Percentiles rank a stretch among this genome's conserved stretches.
Conservation (phyloP, 371 early-diverging fungal genomes). For the Cokeromyces recurvatus region DNA sequence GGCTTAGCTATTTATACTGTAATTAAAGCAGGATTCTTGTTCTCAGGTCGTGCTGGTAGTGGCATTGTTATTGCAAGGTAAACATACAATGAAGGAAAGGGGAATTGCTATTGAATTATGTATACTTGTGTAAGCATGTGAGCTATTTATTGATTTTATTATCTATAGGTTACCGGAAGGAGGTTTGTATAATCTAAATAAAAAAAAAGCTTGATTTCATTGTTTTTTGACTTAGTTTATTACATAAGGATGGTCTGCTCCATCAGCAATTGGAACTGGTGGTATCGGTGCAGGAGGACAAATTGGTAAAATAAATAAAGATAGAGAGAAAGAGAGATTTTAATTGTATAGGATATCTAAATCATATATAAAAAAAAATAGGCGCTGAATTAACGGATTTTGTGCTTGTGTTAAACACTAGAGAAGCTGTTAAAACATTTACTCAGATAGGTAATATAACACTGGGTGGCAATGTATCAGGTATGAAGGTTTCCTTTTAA, state of each 20-base stretch:
- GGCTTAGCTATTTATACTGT: conserved; percentile 93
- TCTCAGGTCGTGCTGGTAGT: conserved; percentile 88
- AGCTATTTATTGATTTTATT: too few species aligned
- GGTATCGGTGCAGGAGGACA: conserved; percentile 92
- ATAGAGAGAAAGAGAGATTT: neutral
- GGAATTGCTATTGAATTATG: neutral
- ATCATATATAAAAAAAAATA: neutral
- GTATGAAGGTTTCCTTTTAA: conserved; percentile 25
- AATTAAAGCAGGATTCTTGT: conserved; percentile 89
- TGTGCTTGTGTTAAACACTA: conserved; percentile 87
- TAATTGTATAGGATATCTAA: neutral
- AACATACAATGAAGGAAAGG: neutral
- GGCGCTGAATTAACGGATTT: conserved; percentile 94
- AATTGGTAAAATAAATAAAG: conserved; percentile 50
- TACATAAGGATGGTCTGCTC: conserved; percentile 69
- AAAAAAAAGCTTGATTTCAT: too few species aligned
- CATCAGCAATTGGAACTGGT: conserved; percentile 72
- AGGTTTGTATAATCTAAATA: conserved; percentile 13
- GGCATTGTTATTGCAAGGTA: conserved; percentile 88
- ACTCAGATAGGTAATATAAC: conserved; percentile 90
- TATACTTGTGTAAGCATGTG: neutral
- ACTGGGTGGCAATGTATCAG: conserved; percentile 83
- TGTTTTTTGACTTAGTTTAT: neutral
- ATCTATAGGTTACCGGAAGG: conserved; percentile 38
- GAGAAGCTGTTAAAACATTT: conserved; percentile 88